A percentile compares a stretch with the other conserved stretches of the same genome.
Evolutionary conservation across 2,329 filamentous ascomycete genomes (phyloP).

Genomic region (Colletotrichum coccodes): DNA sequence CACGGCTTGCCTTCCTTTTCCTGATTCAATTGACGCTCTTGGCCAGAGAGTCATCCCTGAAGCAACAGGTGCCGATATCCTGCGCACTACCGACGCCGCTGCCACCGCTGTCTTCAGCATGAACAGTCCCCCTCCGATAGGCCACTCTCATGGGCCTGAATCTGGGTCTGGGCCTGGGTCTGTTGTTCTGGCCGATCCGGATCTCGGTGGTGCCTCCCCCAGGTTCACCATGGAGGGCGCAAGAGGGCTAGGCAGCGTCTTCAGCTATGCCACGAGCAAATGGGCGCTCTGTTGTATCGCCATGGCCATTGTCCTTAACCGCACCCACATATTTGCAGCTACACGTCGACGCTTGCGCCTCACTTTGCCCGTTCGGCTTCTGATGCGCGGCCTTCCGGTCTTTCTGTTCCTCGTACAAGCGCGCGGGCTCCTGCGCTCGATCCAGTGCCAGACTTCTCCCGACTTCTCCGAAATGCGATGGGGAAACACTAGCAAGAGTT

Average conservation of each 20-base stretch:
- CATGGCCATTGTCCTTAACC: constrained; percentile 88
- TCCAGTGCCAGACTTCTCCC: constrained; percentile 90
- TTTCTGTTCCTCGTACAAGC: constrained; percentile 76
- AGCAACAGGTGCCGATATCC: constrained; percentile 57
- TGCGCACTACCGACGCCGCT: constrained; percentile 54
- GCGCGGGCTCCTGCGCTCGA: constrained; percentile 78
- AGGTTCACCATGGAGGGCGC: constrained; percentile 67
- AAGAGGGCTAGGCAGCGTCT: constrained; percentile 83
- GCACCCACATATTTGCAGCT: constrained; percentile 93
- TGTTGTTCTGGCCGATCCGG: constrained; percentile 53
- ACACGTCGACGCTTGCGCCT: constrained; percentile 83
- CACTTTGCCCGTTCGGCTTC: constrained; percentile 76
- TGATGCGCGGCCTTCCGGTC: constrained; percentile 78
- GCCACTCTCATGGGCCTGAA: not conserved
- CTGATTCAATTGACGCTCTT: constrained; percentile 69
- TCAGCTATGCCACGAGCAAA: constrained; percentile 89
- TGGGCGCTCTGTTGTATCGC: constrained; percentile 92
- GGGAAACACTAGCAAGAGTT: constrained; percentile 72
- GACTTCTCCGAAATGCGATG: constrained; percentile 77
- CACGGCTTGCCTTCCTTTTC: constrained; percentile 69
- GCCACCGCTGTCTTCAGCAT: constrained; percentile 50
- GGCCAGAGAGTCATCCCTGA: constrained; percentile 70
- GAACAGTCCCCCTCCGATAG: constrained; percentile 16
- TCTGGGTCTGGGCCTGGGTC: constrained; percentile 35
- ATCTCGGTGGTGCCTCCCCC: constrained; percentile 44